Conservation (phyloP, 176 grass and related monocot species). For the Carex kokanica region DNA sequence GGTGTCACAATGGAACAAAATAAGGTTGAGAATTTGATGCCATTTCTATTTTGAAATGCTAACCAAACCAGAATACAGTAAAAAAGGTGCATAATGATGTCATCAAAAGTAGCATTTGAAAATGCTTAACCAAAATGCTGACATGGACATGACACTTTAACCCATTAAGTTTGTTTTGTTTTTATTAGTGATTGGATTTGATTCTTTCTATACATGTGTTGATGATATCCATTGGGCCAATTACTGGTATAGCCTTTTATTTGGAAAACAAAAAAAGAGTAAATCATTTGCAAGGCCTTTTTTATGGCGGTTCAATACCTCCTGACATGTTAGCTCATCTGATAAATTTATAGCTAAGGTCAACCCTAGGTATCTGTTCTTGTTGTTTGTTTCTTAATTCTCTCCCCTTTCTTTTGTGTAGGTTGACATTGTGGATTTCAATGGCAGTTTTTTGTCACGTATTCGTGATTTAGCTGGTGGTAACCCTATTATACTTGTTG, state of each 20-base stretch:
- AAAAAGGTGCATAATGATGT: background rate
- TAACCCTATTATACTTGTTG: conserved; percentile 86
- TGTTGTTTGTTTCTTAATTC: background rate
- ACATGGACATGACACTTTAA: background rate
- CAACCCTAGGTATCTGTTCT: background rate
- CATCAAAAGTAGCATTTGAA: conserved; percentile 3
- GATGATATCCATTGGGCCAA: background rate
- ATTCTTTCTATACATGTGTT: background rate
- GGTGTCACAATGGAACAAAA: background rate
- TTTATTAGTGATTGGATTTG: background rate
- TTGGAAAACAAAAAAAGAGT: background rate
- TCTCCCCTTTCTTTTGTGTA: conserved; percentile 24
- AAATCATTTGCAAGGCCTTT: background rate
- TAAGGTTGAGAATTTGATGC: background rate
- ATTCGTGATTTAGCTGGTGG: conserved; percentile 77
- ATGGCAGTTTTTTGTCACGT: conserved; percentile 75
- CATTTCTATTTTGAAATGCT: background rate
- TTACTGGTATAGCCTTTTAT: background rate
- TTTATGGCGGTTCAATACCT: background rate
- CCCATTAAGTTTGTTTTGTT: background rate
- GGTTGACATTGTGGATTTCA: conserved; percentile 99
- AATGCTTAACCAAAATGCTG: background rate
- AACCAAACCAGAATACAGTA: background rate
- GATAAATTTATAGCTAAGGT: background rate
- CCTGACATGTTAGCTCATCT: background rate